Conservation (phyloP, 352 stramenopile species). For the Globisporangium recalcitrans region DNA sequence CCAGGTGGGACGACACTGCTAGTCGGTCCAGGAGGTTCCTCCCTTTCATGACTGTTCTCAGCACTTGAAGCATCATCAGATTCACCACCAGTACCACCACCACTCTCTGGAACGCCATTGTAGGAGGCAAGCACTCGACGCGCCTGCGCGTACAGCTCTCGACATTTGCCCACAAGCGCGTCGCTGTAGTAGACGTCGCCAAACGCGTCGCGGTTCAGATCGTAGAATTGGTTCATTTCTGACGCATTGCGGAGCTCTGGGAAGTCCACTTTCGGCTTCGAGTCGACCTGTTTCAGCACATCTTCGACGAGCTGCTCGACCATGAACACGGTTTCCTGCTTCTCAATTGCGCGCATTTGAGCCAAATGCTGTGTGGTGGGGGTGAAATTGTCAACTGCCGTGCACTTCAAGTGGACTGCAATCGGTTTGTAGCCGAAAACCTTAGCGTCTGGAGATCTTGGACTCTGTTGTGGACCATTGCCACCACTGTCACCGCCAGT, state of each 20-base stretch:
- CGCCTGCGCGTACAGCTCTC: constrained; percentile 26
- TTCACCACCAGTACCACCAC: neutral
- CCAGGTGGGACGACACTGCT: neutral
- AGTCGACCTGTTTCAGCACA: constrained; percentile 34
- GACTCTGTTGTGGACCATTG: neutral
- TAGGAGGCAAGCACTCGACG: constrained; percentile 7
- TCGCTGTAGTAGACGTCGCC: constrained; percentile 37
- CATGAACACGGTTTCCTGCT: constrained; percentile 36
- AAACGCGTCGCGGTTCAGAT: constrained; percentile 15
- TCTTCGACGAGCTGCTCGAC: constrained; percentile 52
- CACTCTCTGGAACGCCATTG: neutral
- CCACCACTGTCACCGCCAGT: neutral
- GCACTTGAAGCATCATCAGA: neutral
- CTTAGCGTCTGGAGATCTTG: neutral
- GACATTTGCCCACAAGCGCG: constrained; percentile 18
- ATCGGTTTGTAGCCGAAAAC: constrained; percentile 5
- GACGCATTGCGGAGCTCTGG: constrained; percentile 28
- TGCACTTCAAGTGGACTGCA: constrained; percentile 45
- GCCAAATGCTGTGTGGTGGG: constrained; percentile 23
- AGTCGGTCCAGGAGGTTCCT: neutral
- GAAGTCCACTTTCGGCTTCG: constrained; percentile 22
- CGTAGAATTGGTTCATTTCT: constrained; percentile 4
- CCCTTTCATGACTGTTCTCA: neutral
- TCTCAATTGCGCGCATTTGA: constrained; percentile 16
- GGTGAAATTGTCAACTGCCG: constrained; percentile 57